phyloP scores from a whole-genome alignment of 2,329 filamentous ascomycete genomes.

The Clonostachys sp. region DNA sequence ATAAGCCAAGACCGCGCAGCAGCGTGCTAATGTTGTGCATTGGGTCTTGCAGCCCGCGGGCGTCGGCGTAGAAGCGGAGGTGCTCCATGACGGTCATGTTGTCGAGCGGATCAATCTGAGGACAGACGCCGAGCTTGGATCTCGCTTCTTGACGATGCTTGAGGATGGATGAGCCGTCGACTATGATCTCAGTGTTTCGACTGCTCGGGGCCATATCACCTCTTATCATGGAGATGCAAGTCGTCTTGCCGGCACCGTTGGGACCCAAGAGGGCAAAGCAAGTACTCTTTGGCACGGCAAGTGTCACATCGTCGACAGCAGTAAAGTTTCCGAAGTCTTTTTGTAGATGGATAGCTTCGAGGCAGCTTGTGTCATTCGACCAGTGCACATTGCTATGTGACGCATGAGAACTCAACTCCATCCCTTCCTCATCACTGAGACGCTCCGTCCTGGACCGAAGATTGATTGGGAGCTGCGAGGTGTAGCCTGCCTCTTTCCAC shows the following conservation, averaged over 20 bases:
- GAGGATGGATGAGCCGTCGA: neutral
- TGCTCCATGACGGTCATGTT: constrained; percentile 87
- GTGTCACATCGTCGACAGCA: constrained; percentile 76
- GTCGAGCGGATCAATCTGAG: constrained; percentile 84
- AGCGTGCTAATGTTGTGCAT: constrained; percentile 74
- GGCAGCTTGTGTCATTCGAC: too few species aligned
- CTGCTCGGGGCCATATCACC: constrained; percentile 67
- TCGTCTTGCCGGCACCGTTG: constrained; percentile 84
- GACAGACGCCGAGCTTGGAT: constrained; percentile 24
- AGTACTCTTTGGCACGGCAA: constrained; percentile 68
- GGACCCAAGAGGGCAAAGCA: constrained; percentile 81
- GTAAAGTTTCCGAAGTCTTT: constrained; percentile 69
- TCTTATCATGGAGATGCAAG: constrained; percentile 76
- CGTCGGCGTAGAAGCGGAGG: constrained; percentile 79
- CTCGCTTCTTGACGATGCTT: neutral
- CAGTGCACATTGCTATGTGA: too few species aligned
- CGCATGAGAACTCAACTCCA: too few species aligned
- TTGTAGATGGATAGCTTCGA: constrained; percentile 36
- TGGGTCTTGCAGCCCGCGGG: constrained; percentile 72
- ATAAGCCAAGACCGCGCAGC: constrained; percentile 72
- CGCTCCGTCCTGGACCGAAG: too few species aligned
- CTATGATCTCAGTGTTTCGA: neutral
- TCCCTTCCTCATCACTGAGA: constrained; percentile 42
- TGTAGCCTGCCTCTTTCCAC: constrained; percentile 27
- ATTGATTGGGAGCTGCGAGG: too few species aligned